Conservation (phyloP, 768 basidiomycete genomes). For the Royoungia palumana region DNA sequence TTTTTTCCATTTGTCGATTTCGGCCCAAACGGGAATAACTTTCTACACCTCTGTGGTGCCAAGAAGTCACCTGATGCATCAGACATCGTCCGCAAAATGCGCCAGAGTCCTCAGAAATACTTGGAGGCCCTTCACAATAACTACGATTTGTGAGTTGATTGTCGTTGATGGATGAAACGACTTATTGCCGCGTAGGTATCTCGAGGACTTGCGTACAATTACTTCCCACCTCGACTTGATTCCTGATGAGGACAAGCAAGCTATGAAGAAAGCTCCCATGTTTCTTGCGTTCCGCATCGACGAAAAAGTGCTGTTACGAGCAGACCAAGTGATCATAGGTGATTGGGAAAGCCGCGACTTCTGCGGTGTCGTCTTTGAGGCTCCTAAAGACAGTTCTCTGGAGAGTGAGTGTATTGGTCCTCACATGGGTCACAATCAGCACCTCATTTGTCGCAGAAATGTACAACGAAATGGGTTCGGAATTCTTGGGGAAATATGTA, state of each 20-base stretch:
- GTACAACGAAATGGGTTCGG: slow-evolving; percentile 6
- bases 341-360: slow-evolving; percentile 14
- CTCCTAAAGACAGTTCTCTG: slow-evolving; percentile 10
- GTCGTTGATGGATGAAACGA: neutral
- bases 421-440: too few species aligned
- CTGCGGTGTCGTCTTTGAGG: slow-evolving; percentile 1
- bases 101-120: slow-evolving; percentile 5
- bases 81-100: slow-evolving; percentile 11
- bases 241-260: slow-evolving; percentile 6
- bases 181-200: slow-evolving; percentile 9
- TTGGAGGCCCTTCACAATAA: neutral
- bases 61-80: slow-evolving; percentile 13
- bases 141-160: slow-evolving; percentile 1
- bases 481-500: slow-evolving; percentile 9
- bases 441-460: too few species aligned
- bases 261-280: slow-evolving; percentile 7
- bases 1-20: slow-evolving; percentile 16
- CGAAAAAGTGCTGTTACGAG: neutral
- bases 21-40: slow-evolving; percentile 7
- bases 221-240: slow-evolving; percentile 11
- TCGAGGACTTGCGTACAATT: slow-evolving; percentile 12
- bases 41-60: slow-evolving; percentile 13
- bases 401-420: slow-evolving; percentile 5
- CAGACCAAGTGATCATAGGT: slow-evolving; percentile 8
- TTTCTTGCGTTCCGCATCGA: slow-evolving; percentile 2